Evolutionary conservation across 306 rosid genomes (phyloP).

Genomic region (Inga leiocalycina): DNA sequence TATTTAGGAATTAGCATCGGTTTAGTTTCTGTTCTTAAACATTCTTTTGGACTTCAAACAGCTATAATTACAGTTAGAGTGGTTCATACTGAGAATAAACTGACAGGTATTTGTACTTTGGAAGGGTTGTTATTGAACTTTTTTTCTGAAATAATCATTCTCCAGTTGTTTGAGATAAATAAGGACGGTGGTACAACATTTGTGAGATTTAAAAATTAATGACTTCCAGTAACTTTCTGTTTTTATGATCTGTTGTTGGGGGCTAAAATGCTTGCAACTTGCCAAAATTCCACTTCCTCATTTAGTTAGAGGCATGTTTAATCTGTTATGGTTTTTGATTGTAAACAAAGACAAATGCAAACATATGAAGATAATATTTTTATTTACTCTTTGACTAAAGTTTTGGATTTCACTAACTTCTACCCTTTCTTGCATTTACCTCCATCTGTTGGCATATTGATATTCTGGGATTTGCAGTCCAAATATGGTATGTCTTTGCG

Average conservation of each 20-base stretch:
- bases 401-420: conserved; percentile 43
- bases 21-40: conserved; percentile 18
- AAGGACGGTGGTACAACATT: neutral
- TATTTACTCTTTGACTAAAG: conserved; percentile 25
- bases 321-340: conserved; percentile 9
- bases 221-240: conserved; percentile 14
- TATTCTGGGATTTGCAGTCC: conserved; percentile 64
- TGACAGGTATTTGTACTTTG: conserved; percentile 3
- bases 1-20: neutral
- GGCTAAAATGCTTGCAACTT: conserved; percentile 16
- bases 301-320: conserved; percentile 21
- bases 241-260: conserved; percentile 2
- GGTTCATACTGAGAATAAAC: neutral
- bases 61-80: conserved; percentile 13
- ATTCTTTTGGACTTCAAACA: neutral
- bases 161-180: neutral
- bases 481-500: conserved; percentile 68
- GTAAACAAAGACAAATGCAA: neutral
- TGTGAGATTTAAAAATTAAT: conserved; percentile 10
- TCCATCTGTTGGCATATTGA: conserved; percentile 28
- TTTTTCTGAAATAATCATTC: neutral
- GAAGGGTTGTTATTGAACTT: conserved; percentile 2
- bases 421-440: conserved; percentile 30
- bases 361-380: conserved; percentile 15
- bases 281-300: conserved; percentile 17